Conservation (phyloP, 2,329 filamentous ascomycete genomes). For the Paramyrothecium roridum region DNA sequence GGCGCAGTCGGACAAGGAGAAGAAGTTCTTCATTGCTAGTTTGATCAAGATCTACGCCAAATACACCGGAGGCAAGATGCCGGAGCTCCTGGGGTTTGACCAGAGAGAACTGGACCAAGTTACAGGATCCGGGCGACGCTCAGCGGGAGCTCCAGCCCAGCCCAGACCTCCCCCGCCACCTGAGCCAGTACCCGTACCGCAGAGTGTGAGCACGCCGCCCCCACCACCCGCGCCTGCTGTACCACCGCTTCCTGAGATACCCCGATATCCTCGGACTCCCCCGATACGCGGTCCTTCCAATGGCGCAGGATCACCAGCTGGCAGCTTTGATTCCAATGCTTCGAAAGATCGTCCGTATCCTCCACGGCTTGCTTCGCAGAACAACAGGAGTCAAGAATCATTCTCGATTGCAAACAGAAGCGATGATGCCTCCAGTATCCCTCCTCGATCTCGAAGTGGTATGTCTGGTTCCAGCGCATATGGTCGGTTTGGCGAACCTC, state of each 20-base stretch:
- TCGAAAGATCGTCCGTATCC: slow-evolving; percentile 37
- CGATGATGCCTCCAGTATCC: slow-evolving; percentile 48
- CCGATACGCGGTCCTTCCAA: slow-evolving; percentile 33
- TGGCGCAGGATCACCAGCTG: slow-evolving; percentile 43
- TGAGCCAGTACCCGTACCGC: slow-evolving; percentile 19
- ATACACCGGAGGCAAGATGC: slow-evolving; percentile 83
- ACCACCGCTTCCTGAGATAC: slow-evolving; percentile 14
- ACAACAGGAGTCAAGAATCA: slow-evolving; percentile 58
- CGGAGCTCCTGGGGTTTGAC: slow-evolving; percentile 80
- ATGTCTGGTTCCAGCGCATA: slow-evolving; percentile 34
- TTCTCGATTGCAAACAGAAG: slow-evolving; percentile 44
- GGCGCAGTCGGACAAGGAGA: slow-evolving; percentile 89
- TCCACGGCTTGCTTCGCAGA: slow-evolving; percentile 40
- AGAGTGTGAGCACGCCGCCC: not conserved
- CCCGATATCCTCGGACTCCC: slow-evolving; percentile 23
- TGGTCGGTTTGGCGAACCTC: slow-evolving; percentile 35
- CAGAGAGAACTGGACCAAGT: slow-evolving; percentile 74
- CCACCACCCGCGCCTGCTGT: not conserved
- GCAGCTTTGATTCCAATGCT: slow-evolving; percentile 47
- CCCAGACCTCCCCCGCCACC: slow-evolving; percentile 20
- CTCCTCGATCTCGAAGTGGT: slow-evolving; percentile 53
- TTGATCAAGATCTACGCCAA: slow-evolving; percentile 95
- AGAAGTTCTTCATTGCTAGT: slow-evolving; percentile 97
- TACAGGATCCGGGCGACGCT: slow-evolving; percentile 52
- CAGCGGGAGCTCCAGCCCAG: slow-evolving; percentile 17